A percentile compares a stretch with the other conserved stretches of the same genome.
These are phyloP conservation scores for Sporothrix schenckii DNA, from an alignment of 2,329 filamentous ascomycete genomes.

Conservation along the genomic window DNA sequence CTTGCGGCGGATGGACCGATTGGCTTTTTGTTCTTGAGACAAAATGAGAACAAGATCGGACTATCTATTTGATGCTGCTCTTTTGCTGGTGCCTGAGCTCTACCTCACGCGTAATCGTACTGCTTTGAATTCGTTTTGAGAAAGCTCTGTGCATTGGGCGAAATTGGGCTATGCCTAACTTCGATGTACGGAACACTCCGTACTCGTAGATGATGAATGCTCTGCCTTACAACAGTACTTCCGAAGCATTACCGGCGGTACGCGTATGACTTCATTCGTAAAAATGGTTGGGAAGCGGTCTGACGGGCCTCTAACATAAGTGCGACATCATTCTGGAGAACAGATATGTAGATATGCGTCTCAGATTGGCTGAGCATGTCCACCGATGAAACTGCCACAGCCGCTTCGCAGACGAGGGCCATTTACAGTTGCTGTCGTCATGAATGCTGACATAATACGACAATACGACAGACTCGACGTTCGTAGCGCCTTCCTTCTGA, in stretches of 20 bases:
- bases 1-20: background rate
- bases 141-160: background rate
- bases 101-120: background rate
- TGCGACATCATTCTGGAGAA: no score
- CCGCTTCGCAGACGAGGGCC: background rate
- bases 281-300: background rate
- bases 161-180: background rate
- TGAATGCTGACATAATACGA: conserved; percentile 17
- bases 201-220: background rate
- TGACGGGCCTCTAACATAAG: no score
- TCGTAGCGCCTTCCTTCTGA: background rate
- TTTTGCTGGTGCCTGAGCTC: background rate
- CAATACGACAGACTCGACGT: background rate
- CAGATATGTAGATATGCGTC: no score
- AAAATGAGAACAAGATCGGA: background rate
- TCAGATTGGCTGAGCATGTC: no score
- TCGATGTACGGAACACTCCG: no score
- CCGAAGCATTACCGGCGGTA: background rate
- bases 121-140: background rate
- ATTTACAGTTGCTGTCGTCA: background rate
- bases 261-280: background rate
- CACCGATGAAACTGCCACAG: background rate
- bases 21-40: background rate
- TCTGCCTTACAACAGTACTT: no score
- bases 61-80: background rate